Evolutionary conservation across 1,284 basidiomycete genomes (phyloP), one percentile per base, ranked within the genome.

Genomic region (Leccinum holopus): DNA sequence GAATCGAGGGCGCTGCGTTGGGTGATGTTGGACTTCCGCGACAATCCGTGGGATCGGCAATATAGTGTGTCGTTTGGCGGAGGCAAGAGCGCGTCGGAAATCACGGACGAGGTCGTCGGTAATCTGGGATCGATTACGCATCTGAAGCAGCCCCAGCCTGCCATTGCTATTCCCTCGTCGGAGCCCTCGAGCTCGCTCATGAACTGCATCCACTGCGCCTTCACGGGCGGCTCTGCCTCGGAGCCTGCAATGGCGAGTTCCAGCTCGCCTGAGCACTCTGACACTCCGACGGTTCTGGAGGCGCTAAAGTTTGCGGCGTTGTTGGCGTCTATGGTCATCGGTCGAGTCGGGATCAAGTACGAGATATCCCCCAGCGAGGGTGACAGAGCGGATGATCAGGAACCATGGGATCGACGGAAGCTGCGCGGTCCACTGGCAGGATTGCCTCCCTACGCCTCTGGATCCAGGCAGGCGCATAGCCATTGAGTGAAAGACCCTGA

Each of bases 271-370:
- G 81, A 78, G 1, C 69, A 65, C 3, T 65, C 80, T 11, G n/a
- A 11, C n/a, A 8, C 47, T 5, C 73, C 81, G 3, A 84, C 81
- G 0, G 69, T 68, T 18, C 71, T 70, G 3, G 84, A 84, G 78
- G 84, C 80, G 3, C 79, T 82, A 0, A 76, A 80, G 59, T 81
- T 81, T 2, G 80, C 78, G 2, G 84, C 75, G 0, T 65, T 84
- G 3, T 74, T 86, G 39, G 74, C 76, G 5, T 79, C 79, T 0
- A 77, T 75, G 8, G 65, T 84, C 5, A 59, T 84, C 5, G 75
- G 78, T 44, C 69, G 67, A 16, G 57, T 80, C 53, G 67, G 69
- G 10, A 69, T 72, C 33, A 66, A 66, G 35, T 76, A 77, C 60
- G 52, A 51, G 14, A 66, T 73, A 61, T 83, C 51, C 61, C 70